Conservation (phyloP, 208 protist genomes). For the Crithidia mellificae region DNA sequence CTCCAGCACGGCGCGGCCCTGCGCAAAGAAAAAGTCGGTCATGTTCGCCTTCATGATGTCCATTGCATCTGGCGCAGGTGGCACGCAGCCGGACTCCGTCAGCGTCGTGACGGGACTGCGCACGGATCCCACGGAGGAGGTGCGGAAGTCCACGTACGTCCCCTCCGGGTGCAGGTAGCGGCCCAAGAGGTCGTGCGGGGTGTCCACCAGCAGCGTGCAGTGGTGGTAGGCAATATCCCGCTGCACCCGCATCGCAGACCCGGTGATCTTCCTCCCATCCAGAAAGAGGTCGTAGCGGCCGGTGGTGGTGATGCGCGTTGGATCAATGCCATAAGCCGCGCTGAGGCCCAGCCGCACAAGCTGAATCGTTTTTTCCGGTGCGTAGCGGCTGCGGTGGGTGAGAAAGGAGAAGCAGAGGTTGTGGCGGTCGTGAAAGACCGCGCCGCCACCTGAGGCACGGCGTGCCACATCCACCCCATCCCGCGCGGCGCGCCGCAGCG, state of each 20-base stretch:
- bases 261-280: slow-evolving; percentile 82
- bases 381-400: slow-evolving; percentile 67
- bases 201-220: slow-evolving; percentile 81
- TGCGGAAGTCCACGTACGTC: slow-evolving; percentile 51
- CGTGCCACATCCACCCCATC: slow-evolving; percentile 71
- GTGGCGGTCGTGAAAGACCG: slow-evolving; percentile 83
- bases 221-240: slow-evolving; percentile 82
- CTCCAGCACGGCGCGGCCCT: slow-evolving; percentile 32
- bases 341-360: slow-evolving; percentile 61
- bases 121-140: slow-evolving; percentile 59
- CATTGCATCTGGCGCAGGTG: slow-evolving; percentile 15
- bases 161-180: slow-evolving; percentile 62
- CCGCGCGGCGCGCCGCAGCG: slow-evolving; percentile 35
- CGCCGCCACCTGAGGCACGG: slow-evolving; percentile 77
- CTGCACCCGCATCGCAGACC: slow-evolving; percentile 89
- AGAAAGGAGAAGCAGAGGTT: slow-evolving; percentile 88
- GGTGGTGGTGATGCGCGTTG: slow-evolving; percentile 60
- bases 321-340: slow-evolving; percentile 38
- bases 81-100: slow-evolving; percentile 13
- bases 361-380: slow-evolving; percentile 73
- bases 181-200: slow-evolving; percentile 35
- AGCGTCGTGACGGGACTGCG: slow-evolving; percentile 79
- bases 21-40: slow-evolving; percentile 46
- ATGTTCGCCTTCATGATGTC: slow-evolving; percentile 22
- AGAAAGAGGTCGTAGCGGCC: slow-evolving; percentile 82